Evolutionary conservation across 805 yeast species (phyloP), one percentile per base, ranked within the genome.

Genomic region (Pichia deserticola): DNA sequence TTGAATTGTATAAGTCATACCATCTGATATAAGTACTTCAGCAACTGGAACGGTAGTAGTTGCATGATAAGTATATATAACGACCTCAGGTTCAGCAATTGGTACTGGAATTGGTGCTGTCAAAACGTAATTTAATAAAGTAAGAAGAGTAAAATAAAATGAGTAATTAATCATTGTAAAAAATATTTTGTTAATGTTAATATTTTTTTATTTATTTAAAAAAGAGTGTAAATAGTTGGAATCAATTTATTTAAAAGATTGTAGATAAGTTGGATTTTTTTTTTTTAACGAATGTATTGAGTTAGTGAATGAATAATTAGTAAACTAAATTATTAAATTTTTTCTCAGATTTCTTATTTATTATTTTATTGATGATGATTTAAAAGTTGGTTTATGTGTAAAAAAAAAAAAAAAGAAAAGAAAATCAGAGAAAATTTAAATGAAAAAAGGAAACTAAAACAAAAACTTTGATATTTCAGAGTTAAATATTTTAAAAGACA

Each of bases 21-120:
- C 29, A 38, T 20, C 13, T 25, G 44, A 44, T n/a, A 11, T 29
- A 28, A 12, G 12, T 36, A 35, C 37, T 12, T 41, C 41, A 7
- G 54, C 42, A 25, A 27, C 25, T n/a, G 40, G 9, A 9, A 27
- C 32, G 9, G 44, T 6, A 5, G 49, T 29, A 13, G 51, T 8
- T 13, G 49, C 47, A 28, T 44, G 13, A 7, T 33, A 29, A 34
- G 66, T 63, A 48, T 60, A 61, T 4, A 69, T 64, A 25, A 65
- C 52, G 30, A 64, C 52, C 6, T 33, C 44, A 4, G 64, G 59
- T 34, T 54, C 52, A 5, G 61, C 50, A n/a, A 51, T 27, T 49
- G 63, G 56, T 7, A 47, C 10, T 34, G 49, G 51, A 45, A 60
- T 38, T 50, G 63, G 60, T 8, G 51, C 45, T 25, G 60, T 45